phyloP scores from a whole-genome alignment of 2,329 filamentous ascomycete genomes.

The Blastomyces emzantsi region DNA sequence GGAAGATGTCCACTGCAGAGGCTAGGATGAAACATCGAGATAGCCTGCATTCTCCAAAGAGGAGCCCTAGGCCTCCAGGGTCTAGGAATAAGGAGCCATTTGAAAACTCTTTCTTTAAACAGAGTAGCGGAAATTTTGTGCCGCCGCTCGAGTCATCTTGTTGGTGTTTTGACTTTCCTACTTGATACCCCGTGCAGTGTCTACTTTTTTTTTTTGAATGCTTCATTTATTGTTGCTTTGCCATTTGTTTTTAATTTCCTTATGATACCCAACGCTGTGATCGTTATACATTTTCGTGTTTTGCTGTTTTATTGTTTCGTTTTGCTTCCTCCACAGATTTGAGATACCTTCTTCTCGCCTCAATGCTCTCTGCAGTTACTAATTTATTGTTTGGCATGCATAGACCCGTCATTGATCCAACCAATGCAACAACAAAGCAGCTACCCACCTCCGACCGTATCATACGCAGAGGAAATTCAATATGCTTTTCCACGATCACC shows the following conservation, averaged over 20 bases:
- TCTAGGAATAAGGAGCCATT: constrained; percentile 10
- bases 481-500: constrained; percentile 22
- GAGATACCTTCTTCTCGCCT: background rate
- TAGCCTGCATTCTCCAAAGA: constrained; percentile 1
- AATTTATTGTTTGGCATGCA: constrained; percentile 5
- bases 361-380: background rate
- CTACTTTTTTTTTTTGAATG: background rate
- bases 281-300: constrained; percentile 5
- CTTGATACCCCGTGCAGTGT: constrained; percentile 9
- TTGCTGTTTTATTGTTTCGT: background rate
- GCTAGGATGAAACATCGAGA: background rate
- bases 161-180: constrained; percentile 37
- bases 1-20: constrained; percentile 12
- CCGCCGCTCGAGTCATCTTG: constrained; percentile 45
- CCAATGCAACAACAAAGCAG: constrained; percentile 33
- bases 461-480: constrained; percentile 29
- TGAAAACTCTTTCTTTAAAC: constrained; percentile 44
- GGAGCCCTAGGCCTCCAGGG: background rate
- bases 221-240: constrained; percentile 8
- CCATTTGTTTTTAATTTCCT: constrained; percentile 17
- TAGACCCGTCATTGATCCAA: constrained; percentile 53
- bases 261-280: constrained; percentile 12
- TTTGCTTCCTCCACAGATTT: background rate
- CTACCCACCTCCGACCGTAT: constrained; percentile 25
- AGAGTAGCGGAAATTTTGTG: constrained; percentile 46